Evolutionary conservation across 768 basidiomycete genomes (phyloP).

Genomic region (Gelatoporia subvermispora): DNA sequence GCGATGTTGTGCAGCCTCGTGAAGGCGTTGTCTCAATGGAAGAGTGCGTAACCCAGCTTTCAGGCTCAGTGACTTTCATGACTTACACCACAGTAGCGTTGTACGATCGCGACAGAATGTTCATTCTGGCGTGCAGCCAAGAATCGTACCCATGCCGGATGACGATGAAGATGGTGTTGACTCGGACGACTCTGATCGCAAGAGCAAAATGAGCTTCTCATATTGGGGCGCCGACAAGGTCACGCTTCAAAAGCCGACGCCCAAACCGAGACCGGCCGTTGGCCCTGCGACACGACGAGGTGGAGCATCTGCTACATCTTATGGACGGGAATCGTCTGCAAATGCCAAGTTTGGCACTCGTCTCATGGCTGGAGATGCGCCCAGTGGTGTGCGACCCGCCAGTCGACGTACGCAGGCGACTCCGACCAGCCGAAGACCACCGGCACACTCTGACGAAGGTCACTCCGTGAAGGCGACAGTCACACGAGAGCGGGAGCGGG

Average conservation of each 20-base stretch:
- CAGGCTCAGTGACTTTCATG: slow-evolving; percentile 6
- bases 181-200: slow-evolving; percentile 82
- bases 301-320: slow-evolving; percentile 47
- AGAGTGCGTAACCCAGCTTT: slow-evolving; percentile 51
- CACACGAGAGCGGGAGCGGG: slow-evolving; percentile 33
- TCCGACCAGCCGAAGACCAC: slow-evolving; percentile 38
- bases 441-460: slow-evolving; percentile 53
- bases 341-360: slow-evolving; percentile 92
- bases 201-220: slow-evolving; percentile 92
- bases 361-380: slow-evolving; percentile 60
- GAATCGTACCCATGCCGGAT: slow-evolving; percentile 64
- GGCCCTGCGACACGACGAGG: slow-evolving; percentile 29
- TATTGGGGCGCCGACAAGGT: slow-evolving; percentile 93
- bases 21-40: slow-evolving; percentile 87
- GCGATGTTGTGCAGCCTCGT: slow-evolving; percentile 66
- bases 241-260: slow-evolving; percentile 74
- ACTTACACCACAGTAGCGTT: slow-evolving; percentile 41
- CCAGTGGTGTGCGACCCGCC: slow-evolving; percentile 45
- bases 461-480: slow-evolving; percentile 66
- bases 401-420: slow-evolving; percentile 56
- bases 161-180: slow-evolving; percentile 56
- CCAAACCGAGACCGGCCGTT: slow-evolving; percentile 42
- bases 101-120: slow-evolving; percentile 66
- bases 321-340: slow-evolving; percentile 77
- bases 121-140: slow-evolving; percentile 48